These are phyloP conservation scores for Colletotrichum orchidophilum DNA, from an alignment of 2,329 filamentous ascomycete genomes.

Conservation along the genomic window DNA sequence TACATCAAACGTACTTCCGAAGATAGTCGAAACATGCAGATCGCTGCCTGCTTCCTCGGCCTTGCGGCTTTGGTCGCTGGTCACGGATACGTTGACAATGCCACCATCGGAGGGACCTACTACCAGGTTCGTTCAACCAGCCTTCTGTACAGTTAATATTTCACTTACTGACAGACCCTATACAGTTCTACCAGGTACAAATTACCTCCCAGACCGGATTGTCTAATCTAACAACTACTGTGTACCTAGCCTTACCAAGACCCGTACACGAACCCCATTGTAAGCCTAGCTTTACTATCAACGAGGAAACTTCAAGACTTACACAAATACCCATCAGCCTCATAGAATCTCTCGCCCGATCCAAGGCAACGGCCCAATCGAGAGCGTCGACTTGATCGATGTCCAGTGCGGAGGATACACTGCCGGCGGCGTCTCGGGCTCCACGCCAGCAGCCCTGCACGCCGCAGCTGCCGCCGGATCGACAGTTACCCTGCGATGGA, in stretches of 20 bases:
- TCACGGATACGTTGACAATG: slow-evolving; percentile 59
- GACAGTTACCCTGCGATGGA: slow-evolving; percentile 64
- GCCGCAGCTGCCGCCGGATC: slow-evolving; percentile 63
- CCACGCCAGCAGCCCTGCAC: slow-evolving; percentile 61
- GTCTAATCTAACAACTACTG: neutral
- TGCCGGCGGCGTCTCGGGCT: slow-evolving; percentile 57
- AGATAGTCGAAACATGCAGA: slow-evolving; percentile 11
- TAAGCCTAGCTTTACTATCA: neutral
- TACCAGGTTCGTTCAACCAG: slow-evolving; percentile 42
- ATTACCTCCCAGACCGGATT: neutral
- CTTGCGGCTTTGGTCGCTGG: slow-evolving; percentile 52
- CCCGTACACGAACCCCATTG: slow-evolving; percentile 26
- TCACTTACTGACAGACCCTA: slow-evolving; percentile 13
- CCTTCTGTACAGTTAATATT: fast-evolving
- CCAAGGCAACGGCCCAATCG: slow-evolving; percentile 66
- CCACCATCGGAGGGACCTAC: slow-evolving; percentile 51
- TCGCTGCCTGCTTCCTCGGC: slow-evolving; percentile 29
- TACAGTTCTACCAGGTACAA: slow-evolving; percentile 45
- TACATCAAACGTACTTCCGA: too few relatives aligned
- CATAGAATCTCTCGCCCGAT: slow-evolving; percentile 61
- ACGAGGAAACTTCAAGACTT: neutral
- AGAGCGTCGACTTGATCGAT: slow-evolving; percentile 61
- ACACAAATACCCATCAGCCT: slow-evolving; percentile 1
- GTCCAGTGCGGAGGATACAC: slow-evolving; percentile 65
- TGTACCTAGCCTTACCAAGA: slow-evolving; percentile 37